Evolutionary conservation across 2,329 filamentous ascomycete species (phyloP), one percentile per base, ranked within the genome.

Genomic region (Paecilomyces sp.): DNA sequence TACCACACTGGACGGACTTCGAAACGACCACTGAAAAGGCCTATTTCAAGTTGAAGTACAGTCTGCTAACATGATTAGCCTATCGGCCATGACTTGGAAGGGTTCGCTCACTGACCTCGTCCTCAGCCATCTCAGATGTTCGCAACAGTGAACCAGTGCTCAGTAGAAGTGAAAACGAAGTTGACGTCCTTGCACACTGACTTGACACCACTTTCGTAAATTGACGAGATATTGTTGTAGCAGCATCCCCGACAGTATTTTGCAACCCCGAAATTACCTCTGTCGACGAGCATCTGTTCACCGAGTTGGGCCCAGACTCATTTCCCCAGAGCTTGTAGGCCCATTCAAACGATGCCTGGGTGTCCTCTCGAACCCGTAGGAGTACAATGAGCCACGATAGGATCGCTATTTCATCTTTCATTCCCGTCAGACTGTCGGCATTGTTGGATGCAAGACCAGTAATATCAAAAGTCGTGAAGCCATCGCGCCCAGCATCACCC

Each of bases 341-440:
- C 78, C 78, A 81, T 3, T 79, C 74, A 61, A 67, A 80, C 13
- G 55, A 63, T 11, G 73, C 62, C 15, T 72, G 67, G 36, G 67
- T 68, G 15, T 74, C 75, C 63, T 81, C 79, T 9, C 69, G 69
- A 1, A 73, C 77, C 11, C 78, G 72, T 58, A 79, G 59, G 7
- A 81, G 74, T 6, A 78, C 73, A 12, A 80, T 68, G 13, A 80
- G 70, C 79, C 79, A 81, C 50, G 79, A 72, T 36, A 76, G 53
- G 11, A 80, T 71, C 12, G 80, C 18, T 15, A 76, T 57, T 18
- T 78, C 77, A n/a, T 79, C 74, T 59, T 63, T 75, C 66, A 76
- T 69, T 31, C 71, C 68, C 7, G 75, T 77, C 15, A 65, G 64
- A 22, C 22, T 11, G 67, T 70, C 2, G 34, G 56, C 15, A 1